A percentile compares a stretch with the other conserved stretches of the same genome.
phyloP scores from a whole-genome alignment of 352 stramenopile species.

The Globisporangium nodosum region DNA sequence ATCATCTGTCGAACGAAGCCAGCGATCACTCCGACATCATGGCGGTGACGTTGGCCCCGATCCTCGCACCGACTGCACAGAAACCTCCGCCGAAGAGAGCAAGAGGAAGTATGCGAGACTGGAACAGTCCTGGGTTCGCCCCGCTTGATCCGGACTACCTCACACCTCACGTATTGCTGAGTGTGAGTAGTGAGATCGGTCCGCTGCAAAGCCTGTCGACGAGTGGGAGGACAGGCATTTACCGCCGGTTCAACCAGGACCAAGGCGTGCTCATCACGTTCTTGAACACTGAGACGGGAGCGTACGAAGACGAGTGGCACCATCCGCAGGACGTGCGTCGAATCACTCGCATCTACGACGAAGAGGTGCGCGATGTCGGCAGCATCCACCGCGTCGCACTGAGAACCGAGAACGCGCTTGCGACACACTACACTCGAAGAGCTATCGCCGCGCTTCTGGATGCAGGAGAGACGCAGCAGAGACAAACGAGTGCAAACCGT shows the following conservation, averaged over 20 bases:
- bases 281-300: slow-evolving; percentile 80
- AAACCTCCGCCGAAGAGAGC: slow-evolving; percentile 18
- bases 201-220: slow-evolving; percentile 60
- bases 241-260: slow-evolving; percentile 41
- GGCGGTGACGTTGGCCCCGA: slow-evolving; percentile 71
- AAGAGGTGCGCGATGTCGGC: slow-evolving; percentile 49
- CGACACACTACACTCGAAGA: slow-evolving; percentile 75
- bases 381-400: slow-evolving; percentile 77
- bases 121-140: slow-evolving; percentile 36
- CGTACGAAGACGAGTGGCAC: slow-evolving; percentile 84
- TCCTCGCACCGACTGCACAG: slow-evolving; percentile 40
- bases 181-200: slow-evolving; percentile 62
- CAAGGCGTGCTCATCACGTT: slow-evolving; percentile 78
- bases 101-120: slow-evolving; percentile 13
- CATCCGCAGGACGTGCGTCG: slow-evolving; percentile 65
- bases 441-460: slow-evolving; percentile 37
- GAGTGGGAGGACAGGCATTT: slow-evolving; percentile 66
- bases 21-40: slow-evolving; percentile 62
- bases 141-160: slow-evolving; percentile 73
- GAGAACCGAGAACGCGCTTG: slow-evolving; percentile 74
- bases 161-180: slow-evolving; percentile 68
- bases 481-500: slow-evolving; percentile 1
- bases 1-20: slow-evolving; percentile 8
- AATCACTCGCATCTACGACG: slow-evolving; percentile 77
- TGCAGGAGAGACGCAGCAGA: neutral